These are phyloP conservation scores for Lasiosphaeria miniovina DNA, from an alignment of 495 filamentous ascomycete genomes.

Conservation along the genomic window DNA sequence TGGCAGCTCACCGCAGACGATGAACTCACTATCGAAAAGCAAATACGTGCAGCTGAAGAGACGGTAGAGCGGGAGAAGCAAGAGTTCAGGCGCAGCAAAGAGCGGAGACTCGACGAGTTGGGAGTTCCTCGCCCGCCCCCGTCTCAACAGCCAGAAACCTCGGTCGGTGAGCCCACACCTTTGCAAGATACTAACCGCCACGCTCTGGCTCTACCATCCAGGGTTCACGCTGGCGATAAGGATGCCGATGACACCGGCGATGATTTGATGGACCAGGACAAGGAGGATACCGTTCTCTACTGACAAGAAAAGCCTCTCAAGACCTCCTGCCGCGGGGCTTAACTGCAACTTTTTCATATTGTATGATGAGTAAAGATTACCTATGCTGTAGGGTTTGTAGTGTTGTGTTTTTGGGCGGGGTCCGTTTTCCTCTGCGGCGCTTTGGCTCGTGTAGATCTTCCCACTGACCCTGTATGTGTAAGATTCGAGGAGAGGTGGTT, in stretches of 20 bases:
- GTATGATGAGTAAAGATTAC: too few relatives aligned
- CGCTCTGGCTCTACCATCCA: conserved; percentile 8
- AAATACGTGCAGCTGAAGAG: conserved; percentile 45
- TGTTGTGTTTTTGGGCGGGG: too few relatives aligned
- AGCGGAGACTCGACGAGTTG: conserved; percentile 27
- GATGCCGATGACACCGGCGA: conserved; percentile 67
- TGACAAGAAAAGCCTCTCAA: conserved; percentile 37
- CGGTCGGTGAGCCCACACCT: conserved; percentile 48
- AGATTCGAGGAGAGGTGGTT: too few relatives aligned
- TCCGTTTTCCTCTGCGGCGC: too few relatives aligned
- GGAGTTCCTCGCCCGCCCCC: conserved; percentile 28
- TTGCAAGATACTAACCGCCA: conserved; percentile 42
- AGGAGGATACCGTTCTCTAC: conserved; percentile 85
- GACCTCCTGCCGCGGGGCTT: too few relatives aligned
- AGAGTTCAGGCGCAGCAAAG: conserved; percentile 42
- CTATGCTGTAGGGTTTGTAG: too few relatives aligned
- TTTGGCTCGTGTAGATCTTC: too few relatives aligned
- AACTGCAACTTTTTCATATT: too few relatives aligned
- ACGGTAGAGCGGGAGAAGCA: conserved; percentile 43
- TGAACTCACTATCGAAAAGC: conserved; percentile 45
- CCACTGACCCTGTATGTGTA: too few relatives aligned
- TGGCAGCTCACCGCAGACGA: conserved; percentile 66
- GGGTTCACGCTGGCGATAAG: conserved; percentile 34
- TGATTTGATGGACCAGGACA: conserved; percentile 62
- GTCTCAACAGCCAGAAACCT: conserved; percentile 25